These are phyloP conservation scores for Pseudopyrenochaeta lycopersici DNA, from an alignment of 2,329 filamentous ascomycete genomes.

Conservation along the genomic window DNA sequence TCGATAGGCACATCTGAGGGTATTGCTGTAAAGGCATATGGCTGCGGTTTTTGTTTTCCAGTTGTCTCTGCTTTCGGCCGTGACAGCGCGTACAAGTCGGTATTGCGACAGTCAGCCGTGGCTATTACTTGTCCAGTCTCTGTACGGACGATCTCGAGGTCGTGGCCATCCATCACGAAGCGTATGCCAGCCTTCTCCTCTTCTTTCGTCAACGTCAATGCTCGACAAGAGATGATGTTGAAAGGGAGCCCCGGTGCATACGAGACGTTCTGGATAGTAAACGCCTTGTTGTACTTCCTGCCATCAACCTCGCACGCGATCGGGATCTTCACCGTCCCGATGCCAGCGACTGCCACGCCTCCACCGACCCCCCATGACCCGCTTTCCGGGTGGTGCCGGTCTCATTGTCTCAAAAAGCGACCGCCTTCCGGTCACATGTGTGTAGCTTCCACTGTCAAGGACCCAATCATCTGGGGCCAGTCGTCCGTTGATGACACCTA, in stretches of 20 bases:
- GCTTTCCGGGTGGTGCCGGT: neutral
- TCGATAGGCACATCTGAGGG: too few relatives aligned
- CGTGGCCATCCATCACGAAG: slow-evolving; percentile 4
- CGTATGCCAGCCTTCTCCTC: slow-evolving; percentile 4
- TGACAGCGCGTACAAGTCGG: neutral
- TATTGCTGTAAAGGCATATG: too few relatives aligned
- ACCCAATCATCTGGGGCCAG: slow-evolving; percentile 1
- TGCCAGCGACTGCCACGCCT: too few relatives aligned
- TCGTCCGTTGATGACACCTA: slow-evolving; percentile 1
- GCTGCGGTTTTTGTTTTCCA: too few relatives aligned
- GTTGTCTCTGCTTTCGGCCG: too few relatives aligned
- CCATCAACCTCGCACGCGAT: slow-evolving; percentile 1
- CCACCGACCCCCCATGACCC: neutral
- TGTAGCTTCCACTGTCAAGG: slow-evolving; percentile 1
- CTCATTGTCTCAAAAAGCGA: neutral
- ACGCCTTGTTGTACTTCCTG: neutral
- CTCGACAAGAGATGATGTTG: too few relatives aligned
- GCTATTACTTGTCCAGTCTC: slow-evolving; percentile 2
- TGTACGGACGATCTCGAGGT: slow-evolving; percentile 4
- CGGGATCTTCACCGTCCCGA: neutral
- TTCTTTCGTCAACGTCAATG: too few relatives aligned
- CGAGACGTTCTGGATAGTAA: too few relatives aligned
- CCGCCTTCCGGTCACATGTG: neutral
- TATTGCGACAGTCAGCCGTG: slow-evolving; percentile 3
- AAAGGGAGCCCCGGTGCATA: too few relatives aligned